Base-by-base conservation (phyloP, 164 flowering plant genomes). In the Liriodendron chinense region DNA sequence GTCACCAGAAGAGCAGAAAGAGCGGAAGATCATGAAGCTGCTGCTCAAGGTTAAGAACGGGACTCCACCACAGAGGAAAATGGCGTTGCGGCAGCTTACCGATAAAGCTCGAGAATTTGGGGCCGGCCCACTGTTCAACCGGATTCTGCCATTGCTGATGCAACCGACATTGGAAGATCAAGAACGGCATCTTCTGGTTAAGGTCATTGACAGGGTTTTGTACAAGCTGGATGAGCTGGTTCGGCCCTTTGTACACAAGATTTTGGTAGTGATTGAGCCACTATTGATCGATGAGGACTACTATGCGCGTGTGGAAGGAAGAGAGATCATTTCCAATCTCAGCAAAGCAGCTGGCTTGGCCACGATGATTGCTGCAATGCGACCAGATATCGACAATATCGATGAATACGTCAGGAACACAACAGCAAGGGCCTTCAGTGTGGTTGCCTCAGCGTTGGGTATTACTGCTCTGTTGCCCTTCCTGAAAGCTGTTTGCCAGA, bases 281-380 rank as follows among this genome's bases (percentile, higher is more conserved):
- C 80, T 96, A 76, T 83, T 96, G 89, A 96, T 96, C 81, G 98
- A 96, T 82, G 99, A 96, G 80, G 99, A 92, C 72, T 94, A 96
- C 64, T 94, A 96, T 88, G 99, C 99, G 1, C 97, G 98, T 79
- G 98, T 96, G 1, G 98, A 96, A 75, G 98, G 98, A 28, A 89
- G 99, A 83, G 98, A 96, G 73, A 96, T 96, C 53, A 94, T 96
- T 53, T 96, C 99, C 13, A 96, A 96, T 84, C 90, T 94, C 8
- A 96, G 99, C 78, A 96, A 96, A 79, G 98, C 99, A 22, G 98
- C 98, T 82, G 99, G 99, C 9, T 85, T 96, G 87, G 99, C 99
- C 53, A 94, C 99, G 18, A 96, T 96, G 99, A 96, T 96, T 85
- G 99, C 99, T 81, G 98, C 99, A 1, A 96, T 96, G 99, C 86